Evolutionary conservation across 2,329 filamentous ascomycete species (phyloP).

Genomic region (Knufia petricola): DNA sequence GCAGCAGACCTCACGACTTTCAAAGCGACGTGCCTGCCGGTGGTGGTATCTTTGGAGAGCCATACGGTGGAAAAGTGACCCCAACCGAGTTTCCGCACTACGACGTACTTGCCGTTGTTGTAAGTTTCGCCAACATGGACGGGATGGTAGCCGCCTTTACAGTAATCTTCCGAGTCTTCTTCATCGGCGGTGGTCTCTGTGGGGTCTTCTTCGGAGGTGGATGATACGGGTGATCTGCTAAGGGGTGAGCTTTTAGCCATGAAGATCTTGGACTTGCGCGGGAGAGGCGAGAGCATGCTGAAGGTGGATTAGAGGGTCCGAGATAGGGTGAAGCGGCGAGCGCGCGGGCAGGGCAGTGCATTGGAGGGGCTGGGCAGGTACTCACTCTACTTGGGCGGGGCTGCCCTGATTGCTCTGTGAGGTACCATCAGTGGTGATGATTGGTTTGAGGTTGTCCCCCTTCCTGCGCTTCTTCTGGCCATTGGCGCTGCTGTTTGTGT

Average conservation of each 20-base stretch:
- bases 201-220: conserved; percentile 64
- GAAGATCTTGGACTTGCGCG: conserved; percentile 35
- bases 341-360: neutral
- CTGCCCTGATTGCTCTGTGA: conserved; percentile 20
- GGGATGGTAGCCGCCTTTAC: conserved; percentile 96
- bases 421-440: conserved; percentile 51
- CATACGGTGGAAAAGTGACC: conserved; percentile 98
- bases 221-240: conserved; percentile 66
- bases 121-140: conserved; percentile 91
- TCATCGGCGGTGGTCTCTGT: conserved; percentile 92
- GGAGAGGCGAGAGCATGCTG: conserved; percentile 29
- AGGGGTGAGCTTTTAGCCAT: conserved; percentile 45
- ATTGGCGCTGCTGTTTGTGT: conserved; percentile 46
- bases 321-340: neutral
- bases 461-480: conserved; percentile 57
- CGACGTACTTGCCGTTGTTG: conserved; percentile 93
- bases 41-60: conserved; percentile 72
- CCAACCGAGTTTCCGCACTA: conserved; percentile 94
- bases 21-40: conserved; percentile 86
- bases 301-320: neutral
- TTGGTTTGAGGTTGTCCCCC: conserved; percentile 54
- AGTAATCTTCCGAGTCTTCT: conserved; percentile 98
- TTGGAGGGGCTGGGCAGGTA: neutral
- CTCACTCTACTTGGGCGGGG: conserved; percentile 33
- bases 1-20: conserved; percentile 96